A percentile compares a stretch with the other conserved stretches of the same genome.
These are phyloP conservation scores for Nitzschia sp. DNA, from an alignment of 108 stramenopile genomes.

Conservation along the genomic window DNA sequence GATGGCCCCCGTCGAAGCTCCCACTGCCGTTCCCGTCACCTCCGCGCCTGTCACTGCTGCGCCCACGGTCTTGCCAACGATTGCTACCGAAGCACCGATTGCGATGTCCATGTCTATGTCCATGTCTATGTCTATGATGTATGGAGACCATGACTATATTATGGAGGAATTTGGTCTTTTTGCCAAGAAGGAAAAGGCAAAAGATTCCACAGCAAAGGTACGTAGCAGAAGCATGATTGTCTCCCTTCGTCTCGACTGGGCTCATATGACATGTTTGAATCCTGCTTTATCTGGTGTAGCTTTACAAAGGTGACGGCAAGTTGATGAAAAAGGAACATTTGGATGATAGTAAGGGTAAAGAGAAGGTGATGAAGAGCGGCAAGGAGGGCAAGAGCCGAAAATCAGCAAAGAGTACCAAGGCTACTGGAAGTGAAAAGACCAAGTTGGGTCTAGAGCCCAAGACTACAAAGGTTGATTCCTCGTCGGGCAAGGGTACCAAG, in stretches of 20 bases:
- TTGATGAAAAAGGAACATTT: neutral
- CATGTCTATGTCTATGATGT: conserved; percentile 31
- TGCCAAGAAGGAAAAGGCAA: neutral
- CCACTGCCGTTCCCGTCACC: neutral
- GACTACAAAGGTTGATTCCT: neutral
- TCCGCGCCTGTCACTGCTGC: neutral
- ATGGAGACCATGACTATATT: neutral
- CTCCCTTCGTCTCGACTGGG: no score
- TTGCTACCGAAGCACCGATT: neutral
- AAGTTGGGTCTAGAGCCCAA: neutral
- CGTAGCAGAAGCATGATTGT: no score
- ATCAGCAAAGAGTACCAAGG: no score
- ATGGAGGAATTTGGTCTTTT: conserved; percentile 6
- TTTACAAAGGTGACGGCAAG: neutral
- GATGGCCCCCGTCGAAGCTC: neutral
- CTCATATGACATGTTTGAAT: neutral
- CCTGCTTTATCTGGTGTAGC: neutral
- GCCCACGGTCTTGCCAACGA: conserved; percentile 3
- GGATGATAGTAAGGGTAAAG: no score
- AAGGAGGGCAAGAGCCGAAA: no score
- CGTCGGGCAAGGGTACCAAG: neutral
- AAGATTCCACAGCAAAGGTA: conserved; percentile 2
- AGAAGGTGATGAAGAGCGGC: no score
- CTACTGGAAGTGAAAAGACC: neutral
- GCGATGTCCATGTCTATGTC: conserved; percentile 22